phyloP scores from a whole-genome alignment of 331 rosid genomes.

The Quercus phellos region DNA sequence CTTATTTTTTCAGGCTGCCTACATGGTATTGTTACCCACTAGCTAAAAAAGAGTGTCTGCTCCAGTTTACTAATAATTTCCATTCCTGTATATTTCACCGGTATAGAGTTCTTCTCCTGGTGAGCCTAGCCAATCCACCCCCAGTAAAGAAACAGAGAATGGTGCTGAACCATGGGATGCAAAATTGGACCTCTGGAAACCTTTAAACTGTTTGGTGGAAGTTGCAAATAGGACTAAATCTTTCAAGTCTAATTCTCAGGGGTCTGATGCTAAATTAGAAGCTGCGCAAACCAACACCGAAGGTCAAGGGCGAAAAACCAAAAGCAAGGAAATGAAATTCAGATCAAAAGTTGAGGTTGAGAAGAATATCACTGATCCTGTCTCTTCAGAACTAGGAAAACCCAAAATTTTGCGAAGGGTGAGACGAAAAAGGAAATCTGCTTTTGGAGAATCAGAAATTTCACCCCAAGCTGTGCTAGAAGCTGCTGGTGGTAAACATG shows the following conservation, averaged over 20 bases:
- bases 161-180: conserved; percentile 55
- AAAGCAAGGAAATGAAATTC: conserved; percentile 60
- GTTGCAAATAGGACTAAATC: conserved; percentile 85
- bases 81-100: conserved; percentile 15
- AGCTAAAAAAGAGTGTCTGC: conserved; percentile 4
- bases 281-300: conserved; percentile 29
- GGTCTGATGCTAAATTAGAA: conserved; percentile 52
- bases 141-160: conserved; percentile 56
- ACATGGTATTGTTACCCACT: conserved; percentile 5
- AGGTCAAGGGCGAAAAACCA: conserved; percentile 45
- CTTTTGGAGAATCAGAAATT: conserved; percentile 39
- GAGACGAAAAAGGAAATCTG: conserved; percentile 58
- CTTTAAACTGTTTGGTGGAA: conserved; percentile 83
- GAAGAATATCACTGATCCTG: conserved; percentile 40
- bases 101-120: conserved; percentile 56
- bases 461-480: conserved; percentile 57
- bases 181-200: conserved; percentile 87
- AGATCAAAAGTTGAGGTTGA: conserved; percentile 59
- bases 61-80: conserved; percentile 6
- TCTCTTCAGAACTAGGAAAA: conserved; percentile 41
- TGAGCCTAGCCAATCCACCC: conserved; percentile 45
- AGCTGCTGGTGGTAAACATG: conserved; percentile 31
- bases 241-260: conserved; percentile 64
- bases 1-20: not conserved
- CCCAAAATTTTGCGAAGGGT: conserved; percentile 61